phyloP scores from a whole-genome alignment of 495 filamentous ascomycete genomes.

The Penicillium salamii region DNA sequence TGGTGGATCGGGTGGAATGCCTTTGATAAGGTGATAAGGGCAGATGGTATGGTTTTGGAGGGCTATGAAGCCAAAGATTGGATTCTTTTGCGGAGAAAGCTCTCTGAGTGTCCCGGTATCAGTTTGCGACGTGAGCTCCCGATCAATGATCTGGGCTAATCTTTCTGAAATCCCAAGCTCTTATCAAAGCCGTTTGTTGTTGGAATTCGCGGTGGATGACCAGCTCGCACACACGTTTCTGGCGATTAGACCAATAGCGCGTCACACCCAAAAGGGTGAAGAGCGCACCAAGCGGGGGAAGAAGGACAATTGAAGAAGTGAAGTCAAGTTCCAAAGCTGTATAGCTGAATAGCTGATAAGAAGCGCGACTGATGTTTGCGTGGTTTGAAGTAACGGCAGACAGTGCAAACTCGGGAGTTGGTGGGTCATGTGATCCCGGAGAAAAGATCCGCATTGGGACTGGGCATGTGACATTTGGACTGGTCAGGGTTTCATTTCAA shows the following conservation, averaged over 20 bases:
- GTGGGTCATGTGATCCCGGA: conserved; percentile 10
- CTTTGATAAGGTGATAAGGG: conserved; percentile 5
- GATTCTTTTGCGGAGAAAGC: not conserved
- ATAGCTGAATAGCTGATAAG: conserved; percentile 9
- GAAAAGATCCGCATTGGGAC: not conserved
- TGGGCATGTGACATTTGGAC: no score
- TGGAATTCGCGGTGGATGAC: not conserved
- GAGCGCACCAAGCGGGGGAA: conserved; percentile 1
- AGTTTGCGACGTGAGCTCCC: not conserved
- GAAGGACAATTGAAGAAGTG: not conserved
- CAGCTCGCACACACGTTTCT: no score
- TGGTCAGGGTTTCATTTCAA: no score
- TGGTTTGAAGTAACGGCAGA: conserved; percentile 49
- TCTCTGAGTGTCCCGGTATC: not conserved
- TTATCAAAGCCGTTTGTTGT: conserved; percentile 3
- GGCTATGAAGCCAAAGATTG: not conserved
- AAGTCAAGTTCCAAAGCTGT: not conserved
- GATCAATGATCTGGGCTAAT: not conserved
- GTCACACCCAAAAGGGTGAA: conserved; percentile 13
- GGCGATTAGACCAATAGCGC: not conserved
- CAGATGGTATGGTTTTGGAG: not conserved
- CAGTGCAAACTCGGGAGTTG: conserved; percentile 43
- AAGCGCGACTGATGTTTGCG: conserved; percentile 38
- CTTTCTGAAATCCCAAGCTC: not conserved
- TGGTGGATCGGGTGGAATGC: conserved; percentile 8